Evolutionary conservation across 192 early-diverging fungal species (phyloP).

Genomic region (Coemansia sp.): DNA sequence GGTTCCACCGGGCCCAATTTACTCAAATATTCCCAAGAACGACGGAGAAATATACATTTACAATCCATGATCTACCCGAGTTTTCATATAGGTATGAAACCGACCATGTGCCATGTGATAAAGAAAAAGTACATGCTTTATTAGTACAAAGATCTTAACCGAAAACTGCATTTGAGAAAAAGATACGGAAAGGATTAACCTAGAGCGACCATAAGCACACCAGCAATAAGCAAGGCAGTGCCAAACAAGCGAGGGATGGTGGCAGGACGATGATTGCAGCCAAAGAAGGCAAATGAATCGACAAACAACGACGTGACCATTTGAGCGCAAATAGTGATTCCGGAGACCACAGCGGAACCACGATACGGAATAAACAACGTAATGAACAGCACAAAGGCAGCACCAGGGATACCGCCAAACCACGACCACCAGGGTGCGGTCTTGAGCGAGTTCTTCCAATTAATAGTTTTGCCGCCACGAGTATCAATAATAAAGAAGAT

Average conservation of each 20-base stretch:
- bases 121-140: too few relatives aligned
- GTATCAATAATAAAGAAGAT: constrained; percentile 50
- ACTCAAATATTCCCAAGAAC: neutral
- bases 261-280: constrained; percentile 35
- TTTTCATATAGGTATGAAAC: too few relatives aligned
- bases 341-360: constrained; percentile 46
- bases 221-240: constrained; percentile 38
- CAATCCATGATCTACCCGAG: too few relatives aligned
- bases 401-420: constrained; percentile 46
- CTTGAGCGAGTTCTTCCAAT: constrained; percentile 44
- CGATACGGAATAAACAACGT: constrained; percentile 51
- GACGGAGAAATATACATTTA: constrained; percentile 1
- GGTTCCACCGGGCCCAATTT: neutral
- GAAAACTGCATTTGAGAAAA: neutral
- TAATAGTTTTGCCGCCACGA: constrained; percentile 39
- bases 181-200: constrained; percentile 8
- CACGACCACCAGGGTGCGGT: constrained; percentile 53
- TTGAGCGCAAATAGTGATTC: constrained; percentile 51
- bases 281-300: constrained; percentile 49
- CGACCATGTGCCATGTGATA: too few relatives aligned
- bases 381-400: constrained; percentile 50
- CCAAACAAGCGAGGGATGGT: constrained; percentile 31
- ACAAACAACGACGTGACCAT: constrained; percentile 47
- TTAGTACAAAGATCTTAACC: too few relatives aligned
- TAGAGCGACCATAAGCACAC: constrained; percentile 52